Percentiles rank a stretch among this genome's conserved stretches.
These are phyloP conservation scores for Neospora caninum DNA, from an alignment of 169 alveolate species.

Conservation along the genomic window DNA sequence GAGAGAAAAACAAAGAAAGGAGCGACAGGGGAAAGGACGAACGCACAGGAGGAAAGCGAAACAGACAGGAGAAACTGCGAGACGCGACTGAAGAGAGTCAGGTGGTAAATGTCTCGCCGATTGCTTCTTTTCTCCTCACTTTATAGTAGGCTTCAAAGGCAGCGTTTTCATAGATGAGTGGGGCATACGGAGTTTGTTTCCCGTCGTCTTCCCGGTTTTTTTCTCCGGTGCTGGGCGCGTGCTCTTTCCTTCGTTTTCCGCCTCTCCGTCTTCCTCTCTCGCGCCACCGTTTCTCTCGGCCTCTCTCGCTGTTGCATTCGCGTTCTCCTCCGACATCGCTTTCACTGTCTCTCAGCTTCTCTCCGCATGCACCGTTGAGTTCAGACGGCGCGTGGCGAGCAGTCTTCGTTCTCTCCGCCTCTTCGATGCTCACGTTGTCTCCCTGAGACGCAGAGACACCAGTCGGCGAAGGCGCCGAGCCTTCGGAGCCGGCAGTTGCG, in stretches of 20 bases:
- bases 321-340: too few species aligned
- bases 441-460: background rate
- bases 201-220: background rate
- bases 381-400: background rate
- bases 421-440: background rate
- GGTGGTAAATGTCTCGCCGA: too few species aligned
- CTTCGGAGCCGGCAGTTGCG: background rate
- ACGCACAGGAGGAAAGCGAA: too few species aligned
- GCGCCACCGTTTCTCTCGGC: background rate
- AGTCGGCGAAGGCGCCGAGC: background rate
- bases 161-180: constrained; percentile 56
- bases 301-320: background rate
- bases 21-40: too few species aligned
- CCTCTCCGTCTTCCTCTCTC: background rate
- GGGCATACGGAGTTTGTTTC: background rate
- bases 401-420: background rate
- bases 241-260: background rate
- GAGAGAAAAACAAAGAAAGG: too few species aligned
- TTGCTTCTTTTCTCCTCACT: background rate
- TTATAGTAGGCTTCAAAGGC: constrained; percentile 59
- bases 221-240: background rate
- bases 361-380: background rate
- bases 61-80: too few species aligned
- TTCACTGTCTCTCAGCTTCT: background rate
- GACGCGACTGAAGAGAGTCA: too few species aligned